Evolutionary conservation across 768 basidiomycete genomes (phyloP).

Genomic region (Mycena belliarum): DNA sequence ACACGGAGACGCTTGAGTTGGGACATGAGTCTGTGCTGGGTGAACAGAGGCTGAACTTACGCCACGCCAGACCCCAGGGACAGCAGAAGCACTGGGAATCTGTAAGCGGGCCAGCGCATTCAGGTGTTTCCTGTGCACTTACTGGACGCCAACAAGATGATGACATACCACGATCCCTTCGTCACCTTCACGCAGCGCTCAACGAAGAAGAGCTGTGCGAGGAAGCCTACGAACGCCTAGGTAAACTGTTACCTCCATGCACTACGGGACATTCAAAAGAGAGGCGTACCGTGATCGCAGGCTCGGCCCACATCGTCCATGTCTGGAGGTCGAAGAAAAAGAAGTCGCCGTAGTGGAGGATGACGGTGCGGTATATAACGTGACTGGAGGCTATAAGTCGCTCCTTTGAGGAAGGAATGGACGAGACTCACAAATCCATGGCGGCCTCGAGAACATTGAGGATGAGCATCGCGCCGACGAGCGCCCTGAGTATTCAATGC

Average conservation of each 20-base stretch:
- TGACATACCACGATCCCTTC: neutral
- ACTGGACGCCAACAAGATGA: neutral
- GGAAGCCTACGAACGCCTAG: neutral
- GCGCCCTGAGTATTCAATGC: neutral
- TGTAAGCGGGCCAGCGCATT: neutral
- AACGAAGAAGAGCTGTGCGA: neutral
- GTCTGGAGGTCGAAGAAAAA: conserved; percentile 3
- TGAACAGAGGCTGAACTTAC: neutral
- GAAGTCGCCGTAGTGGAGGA: neutral
- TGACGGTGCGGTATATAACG: neutral
- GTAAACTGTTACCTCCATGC: neutral
- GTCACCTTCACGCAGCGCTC: neutral
- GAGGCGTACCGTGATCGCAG: conserved; percentile 5
- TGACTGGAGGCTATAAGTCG: neutral
- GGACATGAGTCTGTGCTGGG: no score
- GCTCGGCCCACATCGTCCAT: conserved; percentile 17
- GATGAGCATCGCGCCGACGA: neutral
- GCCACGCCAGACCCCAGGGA: conserved; percentile 8
- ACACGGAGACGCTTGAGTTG: neutral
- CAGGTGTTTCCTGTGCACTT: neutral
- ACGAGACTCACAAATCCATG: neutral
- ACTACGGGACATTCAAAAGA: neutral
- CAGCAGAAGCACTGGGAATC: neutral
- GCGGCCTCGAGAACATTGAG: neutral
- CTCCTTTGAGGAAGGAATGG: no score